A percentile compares a stretch with the other conserved stretches of the same genome.
These are phyloP conservation scores for Aspergillus brunneoviolaceus DNA, from an alignment of 2,329 filamentous ascomycete species.

Conservation along the genomic window DNA sequence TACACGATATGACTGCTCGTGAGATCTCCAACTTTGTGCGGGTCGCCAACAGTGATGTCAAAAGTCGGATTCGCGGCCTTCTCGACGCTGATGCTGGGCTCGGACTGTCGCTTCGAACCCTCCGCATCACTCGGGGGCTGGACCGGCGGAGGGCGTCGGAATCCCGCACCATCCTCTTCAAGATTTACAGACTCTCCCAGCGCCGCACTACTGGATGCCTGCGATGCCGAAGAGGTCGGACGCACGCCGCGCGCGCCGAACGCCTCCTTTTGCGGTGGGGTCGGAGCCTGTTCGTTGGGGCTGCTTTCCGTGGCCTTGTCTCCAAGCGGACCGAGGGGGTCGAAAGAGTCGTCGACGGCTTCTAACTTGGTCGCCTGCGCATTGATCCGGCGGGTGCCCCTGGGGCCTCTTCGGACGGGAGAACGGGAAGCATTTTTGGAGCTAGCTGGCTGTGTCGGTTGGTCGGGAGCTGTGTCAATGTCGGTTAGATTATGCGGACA, in stretches of 20 bases:
- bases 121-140: constrained; percentile 49
- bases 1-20: constrained; percentile 98
- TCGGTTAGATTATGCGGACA: constrained; percentile 9
- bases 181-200: constrained; percentile 68
- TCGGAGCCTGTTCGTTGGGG: constrained; percentile 54
- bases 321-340: constrained; percentile 62
- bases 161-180: constrained; percentile 67
- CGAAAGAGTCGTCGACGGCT: constrained; percentile 61
- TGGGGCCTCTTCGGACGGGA: constrained; percentile 50
- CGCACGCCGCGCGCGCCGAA: constrained; percentile 38
- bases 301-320: constrained; percentile 41
- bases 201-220: constrained; percentile 50
- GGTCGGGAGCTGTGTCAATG: constrained; percentile 26
- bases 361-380: constrained; percentile 62
- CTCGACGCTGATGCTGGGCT: constrained; percentile 85
- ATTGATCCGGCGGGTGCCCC: constrained; percentile 57
- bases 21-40: constrained; percentile 94
- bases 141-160: constrained; percentile 62
- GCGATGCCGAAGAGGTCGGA: constrained; percentile 42
- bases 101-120: constrained; percentile 52
- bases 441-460: constrained; percentile 36
- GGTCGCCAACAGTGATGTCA: constrained; percentile 88
- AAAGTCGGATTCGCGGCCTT: constrained; percentile 92
- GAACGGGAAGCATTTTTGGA: constrained; percentile 48
- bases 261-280: constrained; percentile 61